Conservation (phyloP, 2,329 filamentous ascomycete species). For the Torrubiella hemipterigena region DNA sequence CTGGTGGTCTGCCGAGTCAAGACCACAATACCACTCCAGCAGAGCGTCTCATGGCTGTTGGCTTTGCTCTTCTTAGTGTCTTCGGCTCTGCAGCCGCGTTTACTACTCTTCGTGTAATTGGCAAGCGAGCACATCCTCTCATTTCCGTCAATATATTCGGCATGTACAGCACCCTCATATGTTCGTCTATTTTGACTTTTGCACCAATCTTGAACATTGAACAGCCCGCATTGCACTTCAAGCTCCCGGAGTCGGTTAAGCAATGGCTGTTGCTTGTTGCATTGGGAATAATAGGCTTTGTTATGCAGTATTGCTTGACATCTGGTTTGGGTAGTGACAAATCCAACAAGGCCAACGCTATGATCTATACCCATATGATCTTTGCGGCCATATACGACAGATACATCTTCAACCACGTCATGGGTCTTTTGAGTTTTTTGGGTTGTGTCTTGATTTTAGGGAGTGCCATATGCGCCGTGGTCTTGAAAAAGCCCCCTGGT, state of each 20-base stretch:
- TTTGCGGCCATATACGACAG: slow-evolving; percentile 41
- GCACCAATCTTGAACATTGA: slow-evolving; percentile 30
- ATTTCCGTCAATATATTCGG: slow-evolving; percentile 80
- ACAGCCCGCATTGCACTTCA: slow-evolving; percentile 33
- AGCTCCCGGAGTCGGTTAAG: slow-evolving; percentile 23
- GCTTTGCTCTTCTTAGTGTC: slow-evolving; percentile 64
- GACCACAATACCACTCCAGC: slow-evolving; percentile 37
- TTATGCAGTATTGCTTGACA: slow-evolving; percentile 80
- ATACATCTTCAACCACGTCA: slow-evolving; percentile 38
- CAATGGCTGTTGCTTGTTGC: slow-evolving; percentile 59
- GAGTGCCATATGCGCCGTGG: slow-evolving; percentile 37
- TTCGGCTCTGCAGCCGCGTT: slow-evolving; percentile 63
- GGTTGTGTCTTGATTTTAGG: slow-evolving; percentile 42
- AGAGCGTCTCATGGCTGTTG: slow-evolving; percentile 59
- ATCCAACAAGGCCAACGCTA: slow-evolving; percentile 42
- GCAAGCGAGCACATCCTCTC: slow-evolving; percentile 67
- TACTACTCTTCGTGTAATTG: slow-evolving; percentile 68
- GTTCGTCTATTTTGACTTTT: slow-evolving; percentile 44
- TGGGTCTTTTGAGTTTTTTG: slow-evolving; percentile 34
- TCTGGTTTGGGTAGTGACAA: slow-evolving; percentile 63
- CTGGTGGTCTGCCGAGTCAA: slow-evolving; percentile 13
- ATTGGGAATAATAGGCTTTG: slow-evolving; percentile 63
- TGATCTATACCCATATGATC: slow-evolving; percentile 47
- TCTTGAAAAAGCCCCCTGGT: slow-evolving; percentile 25
- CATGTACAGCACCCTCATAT: slow-evolving; percentile 56